A percentile compares a stretch with the other conserved stretches of the same genome.
These are phyloP conservation scores for Pseudopithomyces chartarum DNA, from an alignment of 2,329 filamentous ascomycete genomes.

Conservation along the genomic window DNA sequence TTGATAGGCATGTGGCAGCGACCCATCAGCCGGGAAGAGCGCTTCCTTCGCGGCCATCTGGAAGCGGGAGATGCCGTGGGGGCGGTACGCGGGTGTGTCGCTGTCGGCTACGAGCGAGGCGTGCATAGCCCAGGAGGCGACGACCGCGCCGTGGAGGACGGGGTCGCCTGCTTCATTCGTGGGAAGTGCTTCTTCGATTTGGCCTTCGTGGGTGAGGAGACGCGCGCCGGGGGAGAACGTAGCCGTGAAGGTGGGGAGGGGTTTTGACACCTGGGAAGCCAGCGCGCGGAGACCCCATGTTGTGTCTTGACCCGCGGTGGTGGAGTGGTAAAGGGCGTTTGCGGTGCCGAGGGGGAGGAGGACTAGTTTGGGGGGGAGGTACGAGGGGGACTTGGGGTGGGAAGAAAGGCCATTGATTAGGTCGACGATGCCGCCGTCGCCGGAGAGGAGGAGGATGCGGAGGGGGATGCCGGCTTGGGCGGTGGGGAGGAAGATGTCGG, in stretches of 20 bases:
- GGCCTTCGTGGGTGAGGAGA: conserved; percentile 50
- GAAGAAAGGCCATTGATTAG: conserved; percentile 70
- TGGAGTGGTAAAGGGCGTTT: conserved; percentile 56
- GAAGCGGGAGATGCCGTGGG: conserved; percentile 78
- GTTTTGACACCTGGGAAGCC: conserved; percentile 36
- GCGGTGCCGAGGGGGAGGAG: conserved; percentile 59
- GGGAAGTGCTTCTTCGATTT: conserved; percentile 46
- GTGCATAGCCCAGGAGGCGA: conserved; percentile 89
- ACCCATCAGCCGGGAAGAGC: conserved; percentile 62
- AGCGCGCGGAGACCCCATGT: conserved; percentile 50
- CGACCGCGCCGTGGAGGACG: conserved; percentile 72
- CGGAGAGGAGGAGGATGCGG: conserved; percentile 76
- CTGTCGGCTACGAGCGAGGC: conserved; percentile 88
- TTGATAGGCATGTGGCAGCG: conserved; percentile 60
- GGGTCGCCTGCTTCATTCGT: conserved; percentile 28
- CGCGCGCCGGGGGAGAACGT: conserved; percentile 52
- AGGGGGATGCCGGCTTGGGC: conserved; percentile 52
- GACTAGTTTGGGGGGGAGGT: conserved; percentile 59
- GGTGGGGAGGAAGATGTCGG: conserved; percentile 51
- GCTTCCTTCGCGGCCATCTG: conserved; percentile 81
- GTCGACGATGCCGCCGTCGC: conserved; percentile 86
- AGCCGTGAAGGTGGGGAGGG: conserved; percentile 51
- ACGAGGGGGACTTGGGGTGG: conserved; percentile 26
- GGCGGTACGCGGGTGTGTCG: conserved; percentile 80
- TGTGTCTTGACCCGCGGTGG: conserved; percentile 42